A percentile compares a stretch with the other conserved stretches of the same genome.
Conservation (phyloP, 2,329 filamentous ascomycete genomes). For the Didymella pinodella region DNA sequence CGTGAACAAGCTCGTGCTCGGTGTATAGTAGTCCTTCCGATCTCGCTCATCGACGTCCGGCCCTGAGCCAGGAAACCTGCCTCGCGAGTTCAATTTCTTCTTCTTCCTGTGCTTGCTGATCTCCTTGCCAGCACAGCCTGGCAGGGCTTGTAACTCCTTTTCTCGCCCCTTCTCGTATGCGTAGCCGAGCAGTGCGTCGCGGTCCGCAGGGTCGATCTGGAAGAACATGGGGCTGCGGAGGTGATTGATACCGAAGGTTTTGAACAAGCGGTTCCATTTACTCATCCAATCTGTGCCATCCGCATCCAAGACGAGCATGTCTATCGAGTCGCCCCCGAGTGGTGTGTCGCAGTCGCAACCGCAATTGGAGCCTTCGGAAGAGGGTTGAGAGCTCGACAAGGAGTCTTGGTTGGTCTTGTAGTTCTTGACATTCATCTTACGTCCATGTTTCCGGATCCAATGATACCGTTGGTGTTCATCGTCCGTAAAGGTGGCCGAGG, state of each 20-base stretch:
- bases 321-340: slow-evolving; percentile 21
- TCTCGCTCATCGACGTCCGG: slow-evolving; percentile 57
- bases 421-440: slow-evolving; percentile 65
- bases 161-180: slow-evolving; percentile 68
- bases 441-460: slow-evolving; percentile 73
- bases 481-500: slow-evolving; percentile 82
- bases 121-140: slow-evolving; percentile 79
- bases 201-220: slow-evolving; percentile 77
- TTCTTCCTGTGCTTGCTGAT: slow-evolving; percentile 78
- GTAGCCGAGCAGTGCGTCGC: slow-evolving; percentile 76
- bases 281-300: slow-evolving; percentile 71
- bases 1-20: slow-evolving; percentile 52
- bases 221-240: slow-evolving; percentile 84
- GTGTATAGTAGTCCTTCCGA: slow-evolving; percentile 57
- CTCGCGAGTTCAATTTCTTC: slow-evolving; percentile 62
- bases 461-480: slow-evolving; percentile 83
- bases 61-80: slow-evolving; percentile 51
- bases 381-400: slow-evolving; percentile 33
- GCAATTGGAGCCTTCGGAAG: slow-evolving; percentile 32
- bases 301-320: slow-evolving; percentile 69
- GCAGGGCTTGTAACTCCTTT: slow-evolving; percentile 72
- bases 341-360: slow-evolving; percentile 20
- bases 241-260: slow-evolving; percentile 72
- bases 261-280: slow-evolving; percentile 75
- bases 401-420: slow-evolving; percentile 54